A percentile compares a stretch with the other conserved stretches of the same genome.
Evolutionary conservation across 1,284 basidiomycete species (phyloP).

Genomic region (Phellinidium pouzarii): DNA sequence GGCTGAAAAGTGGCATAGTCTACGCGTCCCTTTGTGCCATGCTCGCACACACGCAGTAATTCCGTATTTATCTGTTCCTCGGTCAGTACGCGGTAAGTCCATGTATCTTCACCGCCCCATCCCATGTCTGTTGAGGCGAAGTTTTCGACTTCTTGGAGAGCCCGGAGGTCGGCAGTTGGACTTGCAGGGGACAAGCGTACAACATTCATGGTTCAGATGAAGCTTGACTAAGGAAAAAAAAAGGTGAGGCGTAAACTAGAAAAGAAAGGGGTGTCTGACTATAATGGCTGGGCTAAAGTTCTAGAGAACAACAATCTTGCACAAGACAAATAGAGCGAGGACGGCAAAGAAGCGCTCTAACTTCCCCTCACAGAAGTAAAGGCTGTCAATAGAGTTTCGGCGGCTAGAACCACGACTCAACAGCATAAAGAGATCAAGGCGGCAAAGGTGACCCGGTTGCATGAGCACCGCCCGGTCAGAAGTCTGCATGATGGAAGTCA

Average conservation of each 20-base stretch:
- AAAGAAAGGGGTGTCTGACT: constrained; percentile 9
- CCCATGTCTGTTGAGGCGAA: constrained; percentile 54
- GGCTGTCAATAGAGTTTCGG: constrained; percentile 8
- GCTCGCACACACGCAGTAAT: constrained; percentile 33
- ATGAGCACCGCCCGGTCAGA: constrained; percentile 13
- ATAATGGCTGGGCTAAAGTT: constrained; percentile 6
- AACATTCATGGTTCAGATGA: constrained; percentile 27
- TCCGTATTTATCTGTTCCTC: constrained; percentile 43
- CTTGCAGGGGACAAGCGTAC: constrained; percentile 39
- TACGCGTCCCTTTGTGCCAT: constrained; percentile 30
- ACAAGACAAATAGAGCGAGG: constrained; percentile 12
- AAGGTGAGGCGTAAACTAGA: not conserved
- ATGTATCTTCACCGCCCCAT: constrained; percentile 42
- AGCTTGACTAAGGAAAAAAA: constrained; percentile 2
- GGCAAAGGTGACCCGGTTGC: constrained; percentile 14
- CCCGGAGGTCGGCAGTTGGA: constrained; percentile 41
- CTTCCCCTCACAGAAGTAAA: constrained; percentile 8
- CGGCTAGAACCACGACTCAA: constrained; percentile 11
- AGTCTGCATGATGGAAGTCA: constrained; percentile 16
- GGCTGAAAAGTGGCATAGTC: constrained; percentile 56
- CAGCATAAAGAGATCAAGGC: constrained; percentile 12
- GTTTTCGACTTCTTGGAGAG: constrained; percentile 45
- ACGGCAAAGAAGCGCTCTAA: constrained; percentile 1
- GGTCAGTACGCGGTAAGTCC: constrained; percentile 47
- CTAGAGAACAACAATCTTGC: constrained; percentile 2